phyloP scores from a whole-genome alignment of 2,329 filamentous ascomycete genomes.

The Botrytis sinoallii region DNA sequence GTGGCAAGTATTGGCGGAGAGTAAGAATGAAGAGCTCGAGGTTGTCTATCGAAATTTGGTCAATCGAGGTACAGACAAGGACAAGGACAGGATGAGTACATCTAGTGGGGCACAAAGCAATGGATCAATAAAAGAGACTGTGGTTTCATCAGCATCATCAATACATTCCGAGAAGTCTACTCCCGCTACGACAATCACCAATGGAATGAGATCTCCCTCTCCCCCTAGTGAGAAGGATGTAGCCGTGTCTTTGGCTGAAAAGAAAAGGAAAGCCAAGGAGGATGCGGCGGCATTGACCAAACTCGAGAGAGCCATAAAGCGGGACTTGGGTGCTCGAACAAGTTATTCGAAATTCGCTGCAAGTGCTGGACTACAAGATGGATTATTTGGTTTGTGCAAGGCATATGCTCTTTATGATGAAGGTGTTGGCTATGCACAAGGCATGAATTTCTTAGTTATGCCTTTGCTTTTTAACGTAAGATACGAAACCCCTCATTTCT shows the following conservation, averaged over 20 bases:
- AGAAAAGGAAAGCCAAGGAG: slow-evolving; percentile 75
- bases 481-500: slow-evolving; percentile 17
- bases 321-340: slow-evolving; percentile 86
- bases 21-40: slow-evolving; percentile 89
- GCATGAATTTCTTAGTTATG: slow-evolving; percentile 99
- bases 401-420: slow-evolving; percentile 96
- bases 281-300: slow-evolving; percentile 71
- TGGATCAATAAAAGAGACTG: slow-evolving; percentile 56
- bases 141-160: slow-evolving; percentile 79
- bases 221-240: slow-evolving; percentile 58
- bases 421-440: slow-evolving; percentile 91
- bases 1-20: slow-evolving; percentile 95
- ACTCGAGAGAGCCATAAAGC: slow-evolving; percentile 86
- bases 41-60: slow-evolving; percentile 79
- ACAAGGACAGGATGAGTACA: slow-evolving; percentile 57
- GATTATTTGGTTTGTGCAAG: slow-evolving; percentile 93
- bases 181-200: slow-evolving; percentile 53
- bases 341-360: slow-evolving; percentile 96
- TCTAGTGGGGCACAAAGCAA: slow-evolving; percentile 42
- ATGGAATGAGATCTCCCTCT: slow-evolving; percentile 53
- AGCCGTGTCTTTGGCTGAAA: slow-evolving; percentile 60
- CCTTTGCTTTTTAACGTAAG: slow-evolving; percentile 88
- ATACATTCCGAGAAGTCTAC: slow-evolving; percentile 74
- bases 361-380: slow-evolving; percentile 86
- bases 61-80: slow-evolving; percentile 76